Conservation (phyloP, 139 green algal species). For the Chlorella sorokiniana region DNA sequence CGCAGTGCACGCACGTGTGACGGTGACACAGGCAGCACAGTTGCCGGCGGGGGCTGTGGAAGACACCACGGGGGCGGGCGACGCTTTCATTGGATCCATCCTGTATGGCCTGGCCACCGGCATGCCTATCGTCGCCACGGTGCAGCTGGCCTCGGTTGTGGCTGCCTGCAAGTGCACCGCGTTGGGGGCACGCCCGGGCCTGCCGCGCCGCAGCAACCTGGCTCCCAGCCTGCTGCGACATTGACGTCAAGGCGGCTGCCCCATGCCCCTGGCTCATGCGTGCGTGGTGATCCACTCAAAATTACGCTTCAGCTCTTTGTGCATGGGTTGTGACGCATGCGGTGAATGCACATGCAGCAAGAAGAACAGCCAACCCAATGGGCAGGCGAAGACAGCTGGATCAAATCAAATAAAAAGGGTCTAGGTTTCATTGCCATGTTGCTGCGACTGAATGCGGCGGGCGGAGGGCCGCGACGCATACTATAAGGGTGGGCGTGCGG, state of each 20-base stretch:
- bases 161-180: slow-evolving; percentile 85
- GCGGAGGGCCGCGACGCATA: no score
- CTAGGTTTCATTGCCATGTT: no score
- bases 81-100: slow-evolving; percentile 90
- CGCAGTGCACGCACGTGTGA: background rate
- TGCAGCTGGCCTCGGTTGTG: slow-evolving; percentile 74
- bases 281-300: no score
- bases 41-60: slow-evolving; percentile 59
- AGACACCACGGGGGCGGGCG: slow-evolving; percentile 93
- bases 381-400: no score
- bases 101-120: slow-evolving; percentile 76
- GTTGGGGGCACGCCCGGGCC: slow-evolving; percentile 77
- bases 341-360: no score
- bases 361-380: no score
- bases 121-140: slow-evolving; percentile 40
- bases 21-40: background rate
- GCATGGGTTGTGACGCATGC: no score
- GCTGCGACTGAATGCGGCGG: no score
- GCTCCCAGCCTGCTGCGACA: slow-evolving; percentile 44
- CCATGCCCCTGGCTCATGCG: no score
- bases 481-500: background rate
- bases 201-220: slow-evolving; percentile 66
- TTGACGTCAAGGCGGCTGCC: background rate
- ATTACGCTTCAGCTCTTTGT: background rate
- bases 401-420: no score